Evolutionary conservation across 148 eudicot species (phyloP), one percentile per base, ranked within the genome.

Genomic region (Cornus suecica): DNA sequence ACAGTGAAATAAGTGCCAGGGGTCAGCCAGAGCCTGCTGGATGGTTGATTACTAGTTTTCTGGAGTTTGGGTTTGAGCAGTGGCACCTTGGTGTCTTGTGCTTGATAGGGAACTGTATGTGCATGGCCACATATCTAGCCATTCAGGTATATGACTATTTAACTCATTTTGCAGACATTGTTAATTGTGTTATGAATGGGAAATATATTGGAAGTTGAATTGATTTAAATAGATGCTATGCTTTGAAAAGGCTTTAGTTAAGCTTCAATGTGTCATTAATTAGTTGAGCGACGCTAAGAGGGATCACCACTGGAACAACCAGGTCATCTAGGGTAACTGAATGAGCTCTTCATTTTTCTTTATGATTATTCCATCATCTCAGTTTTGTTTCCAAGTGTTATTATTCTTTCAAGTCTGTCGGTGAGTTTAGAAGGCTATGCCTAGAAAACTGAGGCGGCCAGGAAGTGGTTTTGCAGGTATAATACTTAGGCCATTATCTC

Each of bases 81-180:
- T 92, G 97, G 89, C 91, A 92, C 80, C 85, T 95, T 71, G 99
- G 99, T 45, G 93, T 91, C 30, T 68, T 95, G 72, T 95, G 99
- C 84, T 83, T 95, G 41, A 86, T 92, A 54, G 99, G 99, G 65
- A 95, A 95, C 83, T 92, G 97, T 82, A 88, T 92, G 85, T 95
- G 94, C 91, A 89, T 91, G 92, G 99, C 99, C 20, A 74, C 97
- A 48, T 95, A 88, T 80, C 87, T 95, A 37, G 97, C 99, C 73
- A 80, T 95, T 74, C 99, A 95, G 97, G 99, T 92, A 86, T 64
- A 74, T 75, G 54, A 34, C 20, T 48, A 65, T 18, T 31, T 45
- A 20, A 60, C 42, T 77, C 23, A 32, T 18, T 23, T 51, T 56
- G 42, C 20, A 48, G 15, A 11, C 18, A 48, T 48, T 11, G 54